phyloP scores from a whole-genome alignment of 768 basidiomycete species.

The Pleurotus eryngii region DNA sequence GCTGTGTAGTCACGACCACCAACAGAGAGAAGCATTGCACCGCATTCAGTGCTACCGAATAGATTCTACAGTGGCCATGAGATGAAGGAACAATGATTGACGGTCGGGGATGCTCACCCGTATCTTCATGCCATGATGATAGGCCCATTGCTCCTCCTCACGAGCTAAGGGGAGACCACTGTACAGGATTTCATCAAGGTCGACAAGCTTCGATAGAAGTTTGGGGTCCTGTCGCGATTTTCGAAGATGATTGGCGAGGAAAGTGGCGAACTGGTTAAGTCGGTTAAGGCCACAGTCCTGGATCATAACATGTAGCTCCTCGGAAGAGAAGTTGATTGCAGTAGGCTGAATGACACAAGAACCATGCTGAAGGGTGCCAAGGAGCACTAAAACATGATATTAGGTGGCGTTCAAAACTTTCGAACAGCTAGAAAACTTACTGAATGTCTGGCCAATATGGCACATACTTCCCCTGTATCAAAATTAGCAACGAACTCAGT shows the following conservation, averaged over 20 bases:
- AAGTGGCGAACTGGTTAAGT: conserved; percentile 70
- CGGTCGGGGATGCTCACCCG: conserved; percentile 41
- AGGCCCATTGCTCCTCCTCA: conserved; percentile 74
- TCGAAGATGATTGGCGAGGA: conserved; percentile 62
- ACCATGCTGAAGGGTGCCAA: conserved; percentile 70
- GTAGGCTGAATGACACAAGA: conserved; percentile 73
- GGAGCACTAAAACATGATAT: conserved; percentile 47
- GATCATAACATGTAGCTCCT: conserved; percentile 73
- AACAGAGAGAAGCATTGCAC: conserved; percentile 62
- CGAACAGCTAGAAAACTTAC: conserved; percentile 37
- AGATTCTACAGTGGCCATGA: conserved; percentile 50
- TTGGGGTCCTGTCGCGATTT: conserved; percentile 57
- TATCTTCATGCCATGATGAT: conserved; percentile 58
- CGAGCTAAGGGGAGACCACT: conserved; percentile 59
- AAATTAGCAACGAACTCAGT: conserved; percentile 16
- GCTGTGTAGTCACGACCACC: conserved; percentile 51
- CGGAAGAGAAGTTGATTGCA: conserved; percentile 57
- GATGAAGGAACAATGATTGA: conserved; percentile 13
- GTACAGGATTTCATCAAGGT: conserved; percentile 63
- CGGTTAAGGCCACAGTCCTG: conserved; percentile 65
- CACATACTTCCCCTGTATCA: conserved; percentile 74
- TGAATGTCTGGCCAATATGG: conserved; percentile 75
- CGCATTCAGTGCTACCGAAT: conserved; percentile 81
- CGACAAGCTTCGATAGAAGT: conserved; percentile 51
- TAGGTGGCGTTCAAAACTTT: background rate